A percentile compares a stretch with the other conserved stretches of the same genome.
phyloP scores from a whole-genome alignment of 2,329 filamentous ascomycete species.

The Clonostachys solani region DNA sequence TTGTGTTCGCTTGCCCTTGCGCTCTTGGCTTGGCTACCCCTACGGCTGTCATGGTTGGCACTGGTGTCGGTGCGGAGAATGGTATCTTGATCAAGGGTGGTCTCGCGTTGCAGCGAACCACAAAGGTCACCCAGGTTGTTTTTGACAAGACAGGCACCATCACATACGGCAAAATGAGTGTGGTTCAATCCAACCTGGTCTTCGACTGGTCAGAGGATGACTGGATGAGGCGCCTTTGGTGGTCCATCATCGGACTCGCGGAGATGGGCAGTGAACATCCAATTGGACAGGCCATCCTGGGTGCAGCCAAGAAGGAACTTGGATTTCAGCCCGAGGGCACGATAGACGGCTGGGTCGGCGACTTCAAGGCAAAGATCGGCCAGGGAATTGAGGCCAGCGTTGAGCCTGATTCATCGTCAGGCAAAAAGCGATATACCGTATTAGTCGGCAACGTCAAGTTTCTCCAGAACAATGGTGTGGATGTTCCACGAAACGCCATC shows the following conservation, averaged over 20 bases:
- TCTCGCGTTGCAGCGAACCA: slow-evolving; percentile 84
- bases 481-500: slow-evolving; percentile 59
- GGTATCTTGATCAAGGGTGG: slow-evolving; percentile 98
- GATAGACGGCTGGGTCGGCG: slow-evolving; percentile 78
- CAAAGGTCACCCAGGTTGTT: slow-evolving; percentile 84
- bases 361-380: slow-evolving; percentile 80
- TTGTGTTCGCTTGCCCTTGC: slow-evolving; percentile 96
- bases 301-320: slow-evolving; percentile 71
- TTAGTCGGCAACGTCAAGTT: slow-evolving; percentile 79
- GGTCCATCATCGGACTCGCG: slow-evolving; percentile 91
- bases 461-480: slow-evolving; percentile 66
- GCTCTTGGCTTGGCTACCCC: slow-evolving; percentile 94
- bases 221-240: slow-evolving; percentile 76
- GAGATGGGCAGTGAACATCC: slow-evolving; percentile 97
- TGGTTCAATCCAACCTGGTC: slow-evolving; percentile 66
- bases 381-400: slow-evolving; percentile 80
- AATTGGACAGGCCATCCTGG: slow-evolving; percentile 82
- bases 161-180: slow-evolving; percentile 92
- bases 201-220: slow-evolving; percentile 66
- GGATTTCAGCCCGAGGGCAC: slow-evolving; percentile 66
- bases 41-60: slow-evolving; percentile 98
- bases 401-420: slow-evolving; percentile 66
- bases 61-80: slow-evolving; percentile 91
- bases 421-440: slow-evolving; percentile 71
- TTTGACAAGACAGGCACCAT: slow-evolving; percentile 96